Evolutionary conservation across 2,329 filamentous ascomycete genomes (phyloP), one percentile per base, ranked within the genome.

Genomic region (Sporothrix curviconia): DNA sequence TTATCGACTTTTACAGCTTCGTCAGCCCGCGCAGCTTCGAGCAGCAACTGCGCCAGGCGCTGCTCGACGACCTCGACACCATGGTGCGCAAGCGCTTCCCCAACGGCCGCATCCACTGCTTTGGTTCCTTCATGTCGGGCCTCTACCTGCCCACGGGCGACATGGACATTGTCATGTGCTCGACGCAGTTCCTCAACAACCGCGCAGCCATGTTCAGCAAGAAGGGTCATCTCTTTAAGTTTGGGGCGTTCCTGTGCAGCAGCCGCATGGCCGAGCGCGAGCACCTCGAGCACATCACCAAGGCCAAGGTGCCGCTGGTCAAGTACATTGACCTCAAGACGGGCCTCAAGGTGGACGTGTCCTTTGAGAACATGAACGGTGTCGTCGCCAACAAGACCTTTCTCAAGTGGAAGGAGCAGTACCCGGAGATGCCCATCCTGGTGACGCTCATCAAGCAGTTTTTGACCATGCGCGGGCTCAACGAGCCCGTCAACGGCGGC

Each of bases 101-200:
- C 12, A 81, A 83, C 47, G 83, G 85, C 11, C 78, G 85, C 50
- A 76, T 96, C 7, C 76, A 81, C 34, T 79, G 86, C 9, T 99
- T 99, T 69, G 94, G 94, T n/a, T 97, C 94, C 0, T 99, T 92
- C 71, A 92, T 90, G 64, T 90, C 90, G 3, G 90, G 89, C 0
- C 76, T 90, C 7, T 84, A 84, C 64, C 73, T 84, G 2, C 81
- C 81, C 0, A 83, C 88, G 1, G 90, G 89, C 15, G 94, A 99
- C 68, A 95, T 99, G 85, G 94, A 99, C 68, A 77, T 99, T 49
- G 94, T 96, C 3, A 80, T 94, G 54, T 82, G 92, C 52, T 84
- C 81, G 0, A 65, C 70, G 8, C 74, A 76, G 25, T 90, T 83
- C 62, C 76, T 84, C 61, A 69, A 74, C 8, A 75, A 78, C 3